A percentile compares a stretch with the other conserved stretches of the same genome.
These are phyloP conservation scores for Erythrobasidium yunnanense DNA, from an alignment of 768 basidiomycete genomes.

Conservation along the genomic window DNA sequence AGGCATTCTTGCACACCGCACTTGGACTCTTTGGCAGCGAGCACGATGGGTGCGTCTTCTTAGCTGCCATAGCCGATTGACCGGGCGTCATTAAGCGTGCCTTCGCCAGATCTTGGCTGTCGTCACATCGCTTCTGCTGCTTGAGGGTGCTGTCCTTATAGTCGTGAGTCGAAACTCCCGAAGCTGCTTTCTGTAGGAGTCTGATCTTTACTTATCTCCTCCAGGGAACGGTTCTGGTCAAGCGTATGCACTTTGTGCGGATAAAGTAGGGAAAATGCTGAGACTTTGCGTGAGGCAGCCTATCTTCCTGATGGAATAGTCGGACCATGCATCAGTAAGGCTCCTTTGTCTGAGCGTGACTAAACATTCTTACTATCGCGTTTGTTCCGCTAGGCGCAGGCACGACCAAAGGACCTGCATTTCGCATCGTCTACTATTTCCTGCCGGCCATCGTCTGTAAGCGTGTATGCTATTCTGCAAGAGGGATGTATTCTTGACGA, in stretches of 20 bases:
- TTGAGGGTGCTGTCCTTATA: background rate
- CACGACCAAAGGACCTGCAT: background rate
- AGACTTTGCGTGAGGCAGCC: background rate
- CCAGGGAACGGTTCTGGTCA: background rate
- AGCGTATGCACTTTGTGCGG: background rate
- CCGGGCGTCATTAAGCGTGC: background rate
- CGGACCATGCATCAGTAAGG: slow-evolving; percentile 9
- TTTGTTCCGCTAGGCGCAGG: background rate
- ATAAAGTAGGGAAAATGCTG: too few relatives aligned
- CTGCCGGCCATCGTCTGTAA: background rate
- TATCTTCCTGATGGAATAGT: background rate
- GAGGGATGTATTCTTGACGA: background rate
- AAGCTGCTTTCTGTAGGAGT: background rate
- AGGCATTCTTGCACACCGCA: slow-evolving; percentile 12
- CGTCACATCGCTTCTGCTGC: background rate
- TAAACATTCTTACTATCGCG: background rate
- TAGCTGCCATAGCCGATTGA: background rate
- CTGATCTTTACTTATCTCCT: background rate
- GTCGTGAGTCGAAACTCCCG: background rate
- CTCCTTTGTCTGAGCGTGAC: background rate
- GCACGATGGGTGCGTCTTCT: background rate
- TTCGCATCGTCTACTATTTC: slow-evolving; percentile 2
- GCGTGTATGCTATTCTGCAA: background rate
- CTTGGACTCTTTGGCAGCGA: slow-evolving; percentile 17
- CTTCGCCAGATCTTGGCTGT: background rate